Evolutionary conservation across 192 early-diverging fungal genomes (phyloP), one percentile per base, ranked within the genome.

Genomic region (Coemansia sp.): DNA sequence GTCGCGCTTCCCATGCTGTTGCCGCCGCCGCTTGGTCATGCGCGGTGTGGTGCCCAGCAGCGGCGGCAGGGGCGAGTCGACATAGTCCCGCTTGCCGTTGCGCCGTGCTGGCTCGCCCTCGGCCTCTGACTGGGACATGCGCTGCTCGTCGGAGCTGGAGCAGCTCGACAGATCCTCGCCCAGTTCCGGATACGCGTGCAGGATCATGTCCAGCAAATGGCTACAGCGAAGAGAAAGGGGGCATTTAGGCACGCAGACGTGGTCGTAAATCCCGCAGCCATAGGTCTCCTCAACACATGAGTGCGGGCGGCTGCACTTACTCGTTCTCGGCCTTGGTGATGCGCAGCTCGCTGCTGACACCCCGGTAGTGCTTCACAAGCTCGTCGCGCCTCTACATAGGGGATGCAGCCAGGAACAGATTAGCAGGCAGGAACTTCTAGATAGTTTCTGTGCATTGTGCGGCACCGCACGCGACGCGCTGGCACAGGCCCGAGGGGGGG

Each of bases 1-100:
- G 19, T 77, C 79, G 28, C 81, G 76, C 54, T 80, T 80, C 46
- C 69, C 64, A 14, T 66, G 68, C 23, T 60, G 58, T 38, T 69
- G 50, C 41, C 64, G 53, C 51, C 69, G 63, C n/a, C n/a, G n/a
- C 43, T 73, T 72, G 19, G 49, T 56, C 37, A 62, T 34, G 14
- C 40, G 54, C 18, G 50, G 25, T 5, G 52, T 23, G 12, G 48
- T 35, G 40, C 37, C 34, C 10, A 48, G 28, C 1, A 42, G 8
- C 21, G 34, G 28, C 26, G 8, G 43, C 22, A 22, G 11, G 5
- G 50, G 50, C 2, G 50, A 52, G 13, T 42, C 39, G 1, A 23
- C 31, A 9, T 14, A 5, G 22, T 38, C 51, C 26, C 51, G 59
- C 38, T 61, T 52, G 19, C 56, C 33, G 48, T 49, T 49, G 25